Evolutionary conservation across 2,329 filamentous ascomycete genomes (phyloP).

Genomic region (Coniochaeta hoffmannii): DNA sequence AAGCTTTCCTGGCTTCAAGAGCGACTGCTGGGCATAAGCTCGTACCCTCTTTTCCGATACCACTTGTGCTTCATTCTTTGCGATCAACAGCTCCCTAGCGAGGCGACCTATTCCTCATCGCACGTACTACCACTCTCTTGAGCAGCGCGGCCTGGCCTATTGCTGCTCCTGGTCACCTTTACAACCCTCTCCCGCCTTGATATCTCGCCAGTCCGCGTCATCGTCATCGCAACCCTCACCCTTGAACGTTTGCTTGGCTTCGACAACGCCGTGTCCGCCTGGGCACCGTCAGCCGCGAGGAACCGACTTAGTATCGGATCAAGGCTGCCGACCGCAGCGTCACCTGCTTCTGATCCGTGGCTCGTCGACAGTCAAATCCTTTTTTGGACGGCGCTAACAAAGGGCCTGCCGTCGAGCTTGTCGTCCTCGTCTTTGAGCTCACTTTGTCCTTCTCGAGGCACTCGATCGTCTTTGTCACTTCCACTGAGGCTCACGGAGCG

Average conservation of each 20-base stretch:
- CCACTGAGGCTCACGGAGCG: not conserved
- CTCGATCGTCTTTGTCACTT: not conserved
- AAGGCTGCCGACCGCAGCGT: not conserved
- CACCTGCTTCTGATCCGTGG: not conserved
- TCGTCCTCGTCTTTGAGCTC: not conserved
- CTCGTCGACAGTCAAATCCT: not conserved
- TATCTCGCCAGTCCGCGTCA: not conserved
- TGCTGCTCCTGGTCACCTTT: not conserved
- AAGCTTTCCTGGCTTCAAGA: not conserved
- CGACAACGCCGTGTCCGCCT: not conserved
- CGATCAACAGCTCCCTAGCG: not conserved
- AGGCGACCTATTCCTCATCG: not conserved
- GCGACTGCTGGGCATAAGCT: conserved; percentile 1
- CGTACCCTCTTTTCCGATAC: not conserved
- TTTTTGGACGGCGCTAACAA: not conserved
- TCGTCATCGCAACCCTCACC: not conserved
- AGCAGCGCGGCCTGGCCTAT: not conserved
- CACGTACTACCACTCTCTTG: not conserved
- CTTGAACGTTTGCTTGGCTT: not conserved
- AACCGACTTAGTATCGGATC: not conserved
- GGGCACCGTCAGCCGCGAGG: not conserved
- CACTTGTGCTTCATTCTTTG: no score
- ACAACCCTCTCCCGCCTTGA: not conserved
- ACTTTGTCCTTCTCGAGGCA: not conserved
- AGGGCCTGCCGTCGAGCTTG: not conserved